Evolutionary conservation across 179 eudicot species (phyloP), one percentile per base, ranked within the genome.

Genomic region (Nepenthes alata): DNA sequence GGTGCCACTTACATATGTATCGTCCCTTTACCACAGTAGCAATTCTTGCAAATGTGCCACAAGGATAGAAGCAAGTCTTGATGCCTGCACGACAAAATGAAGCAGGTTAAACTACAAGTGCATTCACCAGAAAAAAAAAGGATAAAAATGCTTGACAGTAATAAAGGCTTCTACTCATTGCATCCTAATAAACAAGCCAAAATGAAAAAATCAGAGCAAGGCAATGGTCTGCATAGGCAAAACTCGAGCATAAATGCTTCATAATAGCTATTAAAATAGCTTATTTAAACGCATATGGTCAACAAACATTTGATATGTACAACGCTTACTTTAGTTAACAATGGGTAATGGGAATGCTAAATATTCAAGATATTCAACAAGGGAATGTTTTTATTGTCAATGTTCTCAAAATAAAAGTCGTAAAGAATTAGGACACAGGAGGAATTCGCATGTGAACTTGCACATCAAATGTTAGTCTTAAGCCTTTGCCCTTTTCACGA

Each of bases 31-130:
- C 88, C 65, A 82, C 95, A 15, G 83, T 69, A n/a, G 93, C 90
- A 66, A 90, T 72, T 66, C 68, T 90, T 10, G 95, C 83, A 74
- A 88, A 77, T 53, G 94, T 90, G n/a, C 83, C 87, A 79, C 97
- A 90, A 39, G 97, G 95, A 60, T 12, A 90, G 61, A 87, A 73
- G 57, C 73, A 57, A 56, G 94, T 88, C 72, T 88, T 90, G 54
- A 88, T 13, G 71, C 97, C 97, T 90, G 88, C 73, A 69, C 5
- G 55, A 52, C 16, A 15, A 52, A 52, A 41, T 11, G 16, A 52
- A 0, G 2, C 55, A 1, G 16, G 35, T 16, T 52, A 52, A 52
- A 16, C 1, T 12, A 12, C 55, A 52, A 52, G 55, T 11, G 16
- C 11, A 13, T 52, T 12, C 2, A 6, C 14, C 14, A 12, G 5